Percentiles rank a stretch among this genome's conserved stretches.
Conservation (phyloP, 441 rosid species). For the Syzygium syzygioides region DNA sequence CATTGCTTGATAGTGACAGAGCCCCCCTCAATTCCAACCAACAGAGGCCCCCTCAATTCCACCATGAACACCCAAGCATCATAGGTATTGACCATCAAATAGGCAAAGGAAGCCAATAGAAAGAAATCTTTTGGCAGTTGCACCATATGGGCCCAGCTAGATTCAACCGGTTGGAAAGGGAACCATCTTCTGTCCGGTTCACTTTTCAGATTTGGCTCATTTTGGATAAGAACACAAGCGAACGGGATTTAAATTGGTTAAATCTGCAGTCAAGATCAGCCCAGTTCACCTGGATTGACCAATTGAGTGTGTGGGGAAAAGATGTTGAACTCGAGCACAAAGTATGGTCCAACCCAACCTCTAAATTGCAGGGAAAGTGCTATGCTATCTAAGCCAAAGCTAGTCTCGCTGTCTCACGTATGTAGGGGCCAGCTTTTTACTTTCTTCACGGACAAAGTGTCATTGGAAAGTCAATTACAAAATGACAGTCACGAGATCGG, state of each 20-base stretch:
- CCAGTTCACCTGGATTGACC: background rate
- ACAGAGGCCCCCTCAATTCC: background rate
- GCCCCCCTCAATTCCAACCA: background rate
- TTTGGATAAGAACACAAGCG: background rate
- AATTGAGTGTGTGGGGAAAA: background rate
- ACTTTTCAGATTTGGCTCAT: background rate
- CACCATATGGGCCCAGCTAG: background rate
- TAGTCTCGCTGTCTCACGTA: background rate
- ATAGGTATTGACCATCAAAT: background rate
- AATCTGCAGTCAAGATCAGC: background rate
- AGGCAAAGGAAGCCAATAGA: background rate
- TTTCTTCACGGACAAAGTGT: background rate
- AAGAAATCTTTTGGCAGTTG: background rate
- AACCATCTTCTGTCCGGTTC: background rate
- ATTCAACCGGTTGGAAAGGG: background rate
- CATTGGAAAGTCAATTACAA: background rate
- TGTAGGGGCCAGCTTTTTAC: background rate
- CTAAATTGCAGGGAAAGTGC: background rate
- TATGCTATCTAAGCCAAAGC: background rate
- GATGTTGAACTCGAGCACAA: background rate
- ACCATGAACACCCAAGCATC: background rate
- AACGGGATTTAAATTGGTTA: background rate
- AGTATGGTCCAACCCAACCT: background rate
- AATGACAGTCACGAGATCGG: background rate
- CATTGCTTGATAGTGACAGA: background rate